Percentiles rank a stretch among this genome's conserved stretches.
phyloP scores from a whole-genome alignment of 352 stramenopile species.

The Globisporangium perplexum region DNA sequence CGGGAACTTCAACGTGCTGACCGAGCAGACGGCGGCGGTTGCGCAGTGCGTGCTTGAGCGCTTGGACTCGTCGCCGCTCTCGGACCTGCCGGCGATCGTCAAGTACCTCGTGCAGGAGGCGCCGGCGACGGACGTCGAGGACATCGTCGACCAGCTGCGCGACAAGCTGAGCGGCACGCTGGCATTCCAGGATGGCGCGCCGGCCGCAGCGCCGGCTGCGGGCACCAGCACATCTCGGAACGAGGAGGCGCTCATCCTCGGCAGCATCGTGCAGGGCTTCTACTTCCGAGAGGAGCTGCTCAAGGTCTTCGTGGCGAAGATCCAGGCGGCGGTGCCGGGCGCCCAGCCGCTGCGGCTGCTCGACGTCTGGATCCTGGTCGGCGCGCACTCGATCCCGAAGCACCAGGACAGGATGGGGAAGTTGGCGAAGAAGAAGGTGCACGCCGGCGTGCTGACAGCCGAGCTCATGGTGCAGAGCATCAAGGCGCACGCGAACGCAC shows the following conservation, averaged over 20 bases:
- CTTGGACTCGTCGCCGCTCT: conserved; percentile 37
- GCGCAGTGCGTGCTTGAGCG: conserved; percentile 40
- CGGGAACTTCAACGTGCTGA: conserved; percentile 53
- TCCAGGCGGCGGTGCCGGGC: conserved; percentile 9
- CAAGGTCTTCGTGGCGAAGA: conserved; percentile 29
- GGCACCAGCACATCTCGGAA: conserved; percentile 10
- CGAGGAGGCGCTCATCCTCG: conserved; percentile 44
- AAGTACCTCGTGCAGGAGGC: conserved; percentile 59
- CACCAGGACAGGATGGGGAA: conserved; percentile 33
- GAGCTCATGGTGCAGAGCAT: conserved; percentile 28
- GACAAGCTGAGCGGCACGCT: conserved; percentile 48
- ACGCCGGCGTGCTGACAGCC: conserved; percentile 15
- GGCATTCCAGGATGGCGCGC: conserved; percentile 13
- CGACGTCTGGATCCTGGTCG: conserved; percentile 47
- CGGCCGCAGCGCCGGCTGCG: neutral
- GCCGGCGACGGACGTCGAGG: conserved; percentile 23
- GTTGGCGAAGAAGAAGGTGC: conserved; percentile 38
- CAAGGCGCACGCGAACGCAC: conserved; percentile 26
- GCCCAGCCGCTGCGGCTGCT: conserved; percentile 24
- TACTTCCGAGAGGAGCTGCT: conserved; percentile 46
- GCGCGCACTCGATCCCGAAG: conserved; percentile 30
- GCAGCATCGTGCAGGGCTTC: conserved; percentile 45
- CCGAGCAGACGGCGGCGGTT: conserved; percentile 30
- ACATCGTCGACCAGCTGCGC: conserved; percentile 31
- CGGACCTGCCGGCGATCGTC: conserved; percentile 49